phyloP scores from a whole-genome alignment of 2,329 filamentous ascomycete species.

The Fusarium sp. region DNA sequence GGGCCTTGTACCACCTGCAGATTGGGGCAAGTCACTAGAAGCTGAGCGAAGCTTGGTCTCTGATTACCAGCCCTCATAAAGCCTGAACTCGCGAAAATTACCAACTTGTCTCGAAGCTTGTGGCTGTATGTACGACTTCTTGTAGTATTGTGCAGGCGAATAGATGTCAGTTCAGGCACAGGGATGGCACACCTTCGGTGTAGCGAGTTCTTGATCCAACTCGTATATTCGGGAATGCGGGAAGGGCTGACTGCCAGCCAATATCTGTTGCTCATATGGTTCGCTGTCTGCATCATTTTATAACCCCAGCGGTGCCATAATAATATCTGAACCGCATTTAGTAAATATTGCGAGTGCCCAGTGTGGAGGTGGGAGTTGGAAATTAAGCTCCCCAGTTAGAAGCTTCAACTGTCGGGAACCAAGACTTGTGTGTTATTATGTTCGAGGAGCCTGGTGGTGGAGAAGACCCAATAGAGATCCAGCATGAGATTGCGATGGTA shows the following conservation, averaged over 20 bases:
- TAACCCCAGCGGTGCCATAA: background rate
- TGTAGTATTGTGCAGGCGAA: background rate
- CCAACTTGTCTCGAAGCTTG: background rate
- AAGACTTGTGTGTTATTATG: slow-evolving; percentile 6
- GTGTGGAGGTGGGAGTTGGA: background rate
- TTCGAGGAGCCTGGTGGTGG: background rate
- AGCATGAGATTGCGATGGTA: slow-evolving; percentile 15
- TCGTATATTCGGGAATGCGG: slow-evolving; percentile 9
- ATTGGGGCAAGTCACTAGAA: slow-evolving; percentile 45
- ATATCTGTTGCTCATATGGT: background rate
- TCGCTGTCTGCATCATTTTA: slow-evolving; percentile 2
- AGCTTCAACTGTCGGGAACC: slow-evolving; percentile 1
- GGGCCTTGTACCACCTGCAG: slow-evolving; percentile 35
- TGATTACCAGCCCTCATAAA: slow-evolving; percentile 3
- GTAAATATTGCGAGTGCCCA: slow-evolving; percentile 4
- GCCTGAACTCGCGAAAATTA: slow-evolving; percentile 14
- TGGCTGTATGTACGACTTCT: background rate
- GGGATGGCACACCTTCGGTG: background rate
- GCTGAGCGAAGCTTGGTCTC: slow-evolving; percentile 27
- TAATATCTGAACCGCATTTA: slow-evolving; percentile 13
- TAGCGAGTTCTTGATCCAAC: slow-evolving; percentile 7
- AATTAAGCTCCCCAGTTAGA: slow-evolving; percentile 12
- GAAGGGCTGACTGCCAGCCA: slow-evolving; percentile 2
- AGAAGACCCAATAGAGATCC: slow-evolving; percentile 12
- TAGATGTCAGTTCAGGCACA: slow-evolving; percentile 7